Base-by-base conservation (phyloP, 164 flowering plant species). In the Aristolochia californica region DNA sequence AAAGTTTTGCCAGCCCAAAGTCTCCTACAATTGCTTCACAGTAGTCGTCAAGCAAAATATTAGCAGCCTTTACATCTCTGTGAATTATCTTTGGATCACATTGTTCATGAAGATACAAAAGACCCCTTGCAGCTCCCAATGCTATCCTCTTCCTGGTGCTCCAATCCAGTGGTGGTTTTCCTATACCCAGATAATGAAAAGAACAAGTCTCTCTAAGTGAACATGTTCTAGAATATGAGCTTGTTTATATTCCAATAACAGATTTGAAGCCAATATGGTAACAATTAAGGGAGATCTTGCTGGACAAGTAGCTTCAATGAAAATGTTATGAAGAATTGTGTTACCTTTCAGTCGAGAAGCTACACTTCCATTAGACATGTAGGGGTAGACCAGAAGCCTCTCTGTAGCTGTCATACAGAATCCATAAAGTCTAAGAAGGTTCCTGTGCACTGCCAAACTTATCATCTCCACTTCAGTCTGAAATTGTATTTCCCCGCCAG, bases 81-180 rank as follows among this genome's bases (percentile, higher is more conserved):
- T 87, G 97, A 28, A 87, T 83, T 45, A 90, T 90, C 75, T 90
- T 90, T 7, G 97, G 97, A 66, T 90, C 95, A 66, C 97, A 90
- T 34, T 90, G 95, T 74, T 89, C 97, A 59, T 89, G 97, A 15
- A 90, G 90, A 55, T 90, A 90, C 34, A 90, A 43, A 18, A 90
- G 64, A 28, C 97, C 97, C 54, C 97, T 70, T 15, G 77, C 95
- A 18, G 97, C 88, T 61, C 97, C 95, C 56, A 87, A 56, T 2
- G 97, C 87, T 52, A 90, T 90, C 59, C 80, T 77, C 74, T 90
- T 90, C 72, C 95, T 80, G 5, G 84, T 80, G 50, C 79, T 62
- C 97, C 93, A 85, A 58, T 83, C 93, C 69, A 85, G 66, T 27
- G 75, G 74, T 23, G 93, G 93, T 66, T 83, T 85, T 22, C 73